phyloP scores from a whole-genome alignment of 2,329 filamentous ascomycete species.

The Cladobotryum mycophilum region DNA sequence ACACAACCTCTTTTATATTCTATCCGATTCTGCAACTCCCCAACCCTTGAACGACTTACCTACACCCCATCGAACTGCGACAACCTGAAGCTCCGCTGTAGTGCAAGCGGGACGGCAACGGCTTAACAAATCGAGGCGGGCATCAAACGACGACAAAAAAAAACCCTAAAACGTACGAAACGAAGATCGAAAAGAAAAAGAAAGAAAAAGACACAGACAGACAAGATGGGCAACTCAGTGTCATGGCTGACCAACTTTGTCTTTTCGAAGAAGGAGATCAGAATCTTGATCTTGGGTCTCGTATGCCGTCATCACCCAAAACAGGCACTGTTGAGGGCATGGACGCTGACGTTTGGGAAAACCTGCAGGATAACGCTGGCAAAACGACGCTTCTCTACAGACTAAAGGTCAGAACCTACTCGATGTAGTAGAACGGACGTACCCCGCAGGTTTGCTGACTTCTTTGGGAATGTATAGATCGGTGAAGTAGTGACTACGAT shows the following conservation, averaged over 20 bases:
- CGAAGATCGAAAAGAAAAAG: too few species aligned
- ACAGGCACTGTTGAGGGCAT: background rate
- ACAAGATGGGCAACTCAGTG: slow-evolving; percentile 57
- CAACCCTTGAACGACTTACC: too few species aligned
- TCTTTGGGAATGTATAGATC: slow-evolving; percentile 53
- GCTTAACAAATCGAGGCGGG: too few species aligned
- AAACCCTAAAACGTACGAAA: too few species aligned
- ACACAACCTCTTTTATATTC: too few species aligned
- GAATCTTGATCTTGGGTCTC: slow-evolving; percentile 89
- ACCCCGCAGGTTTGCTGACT: slow-evolving; percentile 1
- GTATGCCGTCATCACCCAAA: slow-evolving; percentile 45
- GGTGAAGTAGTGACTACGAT: slow-evolving; percentile 98
- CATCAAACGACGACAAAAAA: too few species aligned
- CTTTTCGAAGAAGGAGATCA: slow-evolving; percentile 95
- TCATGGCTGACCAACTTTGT: slow-evolving; percentile 67
- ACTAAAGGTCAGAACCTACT: slow-evolving; percentile 61
- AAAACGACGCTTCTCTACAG: slow-evolving; percentile 97
- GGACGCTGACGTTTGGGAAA: slow-evolving; percentile 14
- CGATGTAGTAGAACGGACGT: background rate
- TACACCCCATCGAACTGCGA: too few species aligned
- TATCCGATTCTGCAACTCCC: too few species aligned
- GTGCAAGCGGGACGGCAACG: too few species aligned
- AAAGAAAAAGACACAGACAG: background rate
- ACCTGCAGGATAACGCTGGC: slow-evolving; percentile 87
- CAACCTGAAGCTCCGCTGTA: too few species aligned